Percentiles rank a stretch among this genome's conserved stretches.
phyloP scores from a whole-genome alignment of 2,329 filamentous ascomycete genomes.

The Ascochyta lentis region DNA sequence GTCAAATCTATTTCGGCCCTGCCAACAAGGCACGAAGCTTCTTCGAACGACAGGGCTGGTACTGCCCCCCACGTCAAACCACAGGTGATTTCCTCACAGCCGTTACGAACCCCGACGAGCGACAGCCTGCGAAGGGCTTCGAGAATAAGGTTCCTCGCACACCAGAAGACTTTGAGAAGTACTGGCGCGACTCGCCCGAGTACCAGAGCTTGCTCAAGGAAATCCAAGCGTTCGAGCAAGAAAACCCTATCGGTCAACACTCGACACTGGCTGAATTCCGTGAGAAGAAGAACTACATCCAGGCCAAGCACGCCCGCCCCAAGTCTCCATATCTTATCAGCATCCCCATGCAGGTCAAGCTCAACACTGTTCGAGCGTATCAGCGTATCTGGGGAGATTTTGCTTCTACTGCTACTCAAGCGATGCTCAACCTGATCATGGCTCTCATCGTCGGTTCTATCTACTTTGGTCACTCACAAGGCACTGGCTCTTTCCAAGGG shows the following conservation, averaged over 20 bases:
- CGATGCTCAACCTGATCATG: slow-evolving; percentile 60
- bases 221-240: slow-evolving; percentile 59
- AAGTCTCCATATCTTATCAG: slow-evolving; percentile 66
- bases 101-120: slow-evolving; percentile 63
- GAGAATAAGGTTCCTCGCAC: slow-evolving; percentile 56
- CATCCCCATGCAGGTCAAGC: slow-evolving; percentile 54
- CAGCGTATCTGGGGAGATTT: slow-evolving; percentile 46
- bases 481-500: slow-evolving; percentile 60
- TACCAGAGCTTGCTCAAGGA: slow-evolving; percentile 52
- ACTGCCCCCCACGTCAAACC: slow-evolving; percentile 71
- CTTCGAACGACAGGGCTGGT: slow-evolving; percentile 73
- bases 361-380: slow-evolving; percentile 41
- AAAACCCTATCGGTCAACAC: slow-evolving; percentile 54
- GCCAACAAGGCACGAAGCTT: slow-evolving; percentile 65
- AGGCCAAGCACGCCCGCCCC: slow-evolving; percentile 61
- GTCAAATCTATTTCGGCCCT: slow-evolving; percentile 78
- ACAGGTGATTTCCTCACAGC: slow-evolving; percentile 79
- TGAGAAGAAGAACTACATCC: slow-evolving; percentile 58
- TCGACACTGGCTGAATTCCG: slow-evolving; percentile 41
- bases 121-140: slow-evolving; percentile 50
- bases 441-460: slow-evolving; percentile 68
- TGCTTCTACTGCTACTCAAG: slow-evolving; percentile 42
- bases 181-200: slow-evolving; percentile 62
- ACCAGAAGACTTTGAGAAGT: slow-evolving; percentile 56
- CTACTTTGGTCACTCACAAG: slow-evolving; percentile 61